Conservation (phyloP, 2,329 filamentous ascomycete species). For the Calycina herbarum region DNA sequence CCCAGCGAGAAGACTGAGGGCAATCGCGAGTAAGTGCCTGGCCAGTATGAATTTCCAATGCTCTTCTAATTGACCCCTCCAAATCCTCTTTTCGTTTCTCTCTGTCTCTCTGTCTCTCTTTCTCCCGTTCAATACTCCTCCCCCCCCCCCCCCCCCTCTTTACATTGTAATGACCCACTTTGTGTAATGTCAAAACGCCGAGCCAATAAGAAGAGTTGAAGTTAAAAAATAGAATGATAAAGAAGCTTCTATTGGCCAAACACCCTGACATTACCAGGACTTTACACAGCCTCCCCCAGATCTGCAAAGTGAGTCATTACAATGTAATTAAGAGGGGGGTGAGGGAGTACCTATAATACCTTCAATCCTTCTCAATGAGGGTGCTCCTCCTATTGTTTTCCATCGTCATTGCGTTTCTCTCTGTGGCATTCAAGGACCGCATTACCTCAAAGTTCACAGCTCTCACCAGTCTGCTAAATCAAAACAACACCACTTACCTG, state of each 20-base stretch:
- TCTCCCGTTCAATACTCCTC: too few relatives aligned
- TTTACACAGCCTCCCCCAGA: too few relatives aligned
- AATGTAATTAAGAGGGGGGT: too few relatives aligned
- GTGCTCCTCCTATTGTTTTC: conserved; percentile 31
- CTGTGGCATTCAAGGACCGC: conserved; percentile 32
- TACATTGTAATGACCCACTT: too few relatives aligned
- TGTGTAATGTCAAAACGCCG: too few relatives aligned
- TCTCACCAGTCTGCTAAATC: conserved; percentile 22
- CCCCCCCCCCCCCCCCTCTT: too few relatives aligned
- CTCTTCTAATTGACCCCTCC: background rate
- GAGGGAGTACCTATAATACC: conserved; percentile 27
- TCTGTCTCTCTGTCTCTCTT: conserved; percentile 16
- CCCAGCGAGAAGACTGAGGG: too few relatives aligned
- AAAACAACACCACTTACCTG: conserved; percentile 23
- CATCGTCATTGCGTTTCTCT: conserved; percentile 31
- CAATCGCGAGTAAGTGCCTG: background rate
- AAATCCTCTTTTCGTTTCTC: background rate
- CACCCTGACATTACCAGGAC: too few relatives aligned
- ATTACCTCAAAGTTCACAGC: conserved; percentile 24
- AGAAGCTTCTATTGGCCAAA: too few relatives aligned
- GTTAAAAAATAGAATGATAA: too few relatives aligned
- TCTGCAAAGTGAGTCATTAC: too few relatives aligned
- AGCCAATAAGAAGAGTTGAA: too few relatives aligned
- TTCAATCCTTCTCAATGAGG: conserved; percentile 30
- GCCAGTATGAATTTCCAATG: background rate